Conservation (phyloP, 2,329 filamentous ascomycete genomes). For the Fusarium multiceps region DNA sequence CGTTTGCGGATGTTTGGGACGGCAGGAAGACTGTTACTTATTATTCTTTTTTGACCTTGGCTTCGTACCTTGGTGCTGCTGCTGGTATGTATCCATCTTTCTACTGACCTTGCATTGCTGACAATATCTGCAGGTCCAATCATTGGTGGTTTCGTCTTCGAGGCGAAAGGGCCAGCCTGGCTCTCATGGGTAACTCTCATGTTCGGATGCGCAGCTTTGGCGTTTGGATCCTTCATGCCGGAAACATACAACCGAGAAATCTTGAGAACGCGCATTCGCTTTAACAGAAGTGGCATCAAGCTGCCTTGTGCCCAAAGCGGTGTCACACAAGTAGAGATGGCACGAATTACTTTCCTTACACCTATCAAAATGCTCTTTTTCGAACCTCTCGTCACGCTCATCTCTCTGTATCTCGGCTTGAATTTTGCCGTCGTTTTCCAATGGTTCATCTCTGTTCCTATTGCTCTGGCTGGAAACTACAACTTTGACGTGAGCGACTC, state of each 20-base stretch:
- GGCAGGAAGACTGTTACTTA: neutral
- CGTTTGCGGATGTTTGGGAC: neutral
- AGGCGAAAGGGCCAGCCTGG: neutral
- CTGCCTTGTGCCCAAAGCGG: neutral
- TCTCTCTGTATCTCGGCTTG: fast-evolving
- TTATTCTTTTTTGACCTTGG: neutral
- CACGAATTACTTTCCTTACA: neutral
- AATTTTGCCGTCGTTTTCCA: neutral
- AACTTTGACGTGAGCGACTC: neutral
- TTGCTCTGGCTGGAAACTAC: neutral
- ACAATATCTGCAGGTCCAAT: fast-evolving
- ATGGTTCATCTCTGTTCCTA: neutral
- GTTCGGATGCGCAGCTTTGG: neutral
- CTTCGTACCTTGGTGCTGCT: neutral
- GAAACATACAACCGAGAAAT: slow-evolving; percentile 6
- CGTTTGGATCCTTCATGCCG: slow-evolving; percentile 8
- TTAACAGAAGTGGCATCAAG: neutral
- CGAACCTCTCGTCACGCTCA: neutral
- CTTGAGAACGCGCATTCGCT: neutral
- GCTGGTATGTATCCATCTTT: neutral
- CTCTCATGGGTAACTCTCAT: slow-evolving; percentile 1
- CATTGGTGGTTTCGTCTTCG: neutral
- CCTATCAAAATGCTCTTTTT: neutral
- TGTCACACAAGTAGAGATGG: neutral
- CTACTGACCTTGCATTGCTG: fast-evolving